Evolutionary conservation across 2,329 filamentous ascomycete genomes (phyloP).

Genomic region (Bipolaris zeicola): DNA sequence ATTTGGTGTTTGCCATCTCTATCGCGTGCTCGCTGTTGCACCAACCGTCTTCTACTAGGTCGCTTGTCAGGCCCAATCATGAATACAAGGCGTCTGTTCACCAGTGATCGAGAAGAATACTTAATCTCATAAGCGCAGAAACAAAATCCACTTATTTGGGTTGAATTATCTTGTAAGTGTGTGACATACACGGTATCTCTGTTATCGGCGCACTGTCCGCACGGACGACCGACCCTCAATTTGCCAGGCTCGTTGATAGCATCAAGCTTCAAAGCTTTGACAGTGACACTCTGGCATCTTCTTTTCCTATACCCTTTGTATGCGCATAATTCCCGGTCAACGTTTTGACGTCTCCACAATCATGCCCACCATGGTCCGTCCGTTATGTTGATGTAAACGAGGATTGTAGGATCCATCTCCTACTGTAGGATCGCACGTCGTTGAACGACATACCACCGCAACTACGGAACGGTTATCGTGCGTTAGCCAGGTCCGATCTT

Average conservation of each 20-base stretch:
- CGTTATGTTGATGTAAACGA: background rate
- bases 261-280: background rate
- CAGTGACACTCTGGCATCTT: background rate
- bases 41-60: background rate
- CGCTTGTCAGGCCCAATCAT: background rate
- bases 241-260: background rate
- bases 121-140: background rate
- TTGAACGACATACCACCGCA: background rate
- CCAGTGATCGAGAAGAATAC: background rate
- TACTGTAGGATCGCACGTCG: background rate
- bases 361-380: background rate
- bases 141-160: background rate
- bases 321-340: too few relatives aligned
- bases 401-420: background rate
- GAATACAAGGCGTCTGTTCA: background rate
- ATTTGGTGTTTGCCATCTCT: background rate
- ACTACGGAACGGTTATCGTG: background rate
- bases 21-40: background rate
- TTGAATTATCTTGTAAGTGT: background rate
- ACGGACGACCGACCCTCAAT: background rate
- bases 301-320: background rate
- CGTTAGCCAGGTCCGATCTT: slow-evolving; percentile 63
- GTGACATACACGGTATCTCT: background rate
- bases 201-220: background rate
- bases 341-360: background rate